Percentiles rank a stretch among this genome's conserved stretches.
phyloP scores from a whole-genome alignment of 176 grass and related monocot genomes.

The Hyparrhenia diplandra region DNA sequence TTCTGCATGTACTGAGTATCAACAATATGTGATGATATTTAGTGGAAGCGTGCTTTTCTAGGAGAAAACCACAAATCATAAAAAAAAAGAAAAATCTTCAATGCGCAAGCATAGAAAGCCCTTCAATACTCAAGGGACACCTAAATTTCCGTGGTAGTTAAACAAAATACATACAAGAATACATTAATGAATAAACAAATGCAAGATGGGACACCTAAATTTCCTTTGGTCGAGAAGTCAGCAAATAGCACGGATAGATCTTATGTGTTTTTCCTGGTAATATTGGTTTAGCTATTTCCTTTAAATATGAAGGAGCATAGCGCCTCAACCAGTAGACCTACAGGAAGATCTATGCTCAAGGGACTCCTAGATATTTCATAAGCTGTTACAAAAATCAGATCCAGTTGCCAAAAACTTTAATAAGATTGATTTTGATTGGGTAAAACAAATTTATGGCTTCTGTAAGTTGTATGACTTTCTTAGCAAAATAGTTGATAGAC shows the following conservation, averaged over 20 bases:
- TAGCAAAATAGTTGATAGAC: not conserved
- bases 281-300: not conserved
- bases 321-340: too few species aligned
- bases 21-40: not conserved
- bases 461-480: not conserved
- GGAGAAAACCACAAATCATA: not conserved
- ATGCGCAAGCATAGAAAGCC: not conserved
- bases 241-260: not conserved
- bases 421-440: not conserved
- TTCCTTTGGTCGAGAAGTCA: not conserved
- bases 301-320: too few species aligned
- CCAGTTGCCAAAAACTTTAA: not conserved
- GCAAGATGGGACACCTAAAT: not conserved
- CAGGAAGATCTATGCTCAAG: too few species aligned
- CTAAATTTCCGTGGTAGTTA: too few species aligned
- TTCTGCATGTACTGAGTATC: not conserved
- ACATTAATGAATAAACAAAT: conserved; percentile 7
- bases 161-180: not conserved
- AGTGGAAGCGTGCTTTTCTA: not conserved
- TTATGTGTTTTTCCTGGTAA: not conserved
- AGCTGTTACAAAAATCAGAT: too few species aligned
- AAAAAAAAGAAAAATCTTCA: not conserved
- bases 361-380: too few species aligned
- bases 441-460: not conserved
- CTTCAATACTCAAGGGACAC: conserved; percentile 2